These are phyloP conservation scores for Neofusicoccum parvum DNA, from an alignment of 2,329 filamentous ascomycete species.

Conservation along the genomic window DNA sequence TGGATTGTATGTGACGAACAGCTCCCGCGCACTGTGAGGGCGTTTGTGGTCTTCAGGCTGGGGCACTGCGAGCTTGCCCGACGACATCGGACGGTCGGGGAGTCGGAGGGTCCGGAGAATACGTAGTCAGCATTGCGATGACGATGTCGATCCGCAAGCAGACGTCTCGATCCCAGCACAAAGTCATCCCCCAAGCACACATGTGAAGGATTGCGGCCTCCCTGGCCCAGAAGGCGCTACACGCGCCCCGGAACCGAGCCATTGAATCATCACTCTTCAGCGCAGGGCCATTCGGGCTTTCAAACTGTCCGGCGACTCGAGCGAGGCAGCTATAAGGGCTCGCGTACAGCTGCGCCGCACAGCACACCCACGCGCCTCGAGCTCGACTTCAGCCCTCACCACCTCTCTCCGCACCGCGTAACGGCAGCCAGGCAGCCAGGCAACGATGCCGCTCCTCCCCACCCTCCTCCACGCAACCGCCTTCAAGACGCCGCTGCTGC, in stretches of 20 bases:
- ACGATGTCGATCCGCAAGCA: constrained; percentile 6
- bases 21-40: too few relatives aligned
- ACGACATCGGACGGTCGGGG: background rate
- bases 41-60: background rate
- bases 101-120: background rate
- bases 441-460: constrained; percentile 41
- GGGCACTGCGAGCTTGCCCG: background rate
- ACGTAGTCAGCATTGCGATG: background rate
- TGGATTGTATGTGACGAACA: too few relatives aligned
- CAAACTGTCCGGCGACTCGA: constrained; percentile 1
- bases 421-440: too few relatives aligned
- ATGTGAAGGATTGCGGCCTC: constrained; percentile 1
- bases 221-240: background rate
- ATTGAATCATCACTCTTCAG: constrained; percentile 17
- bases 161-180: constrained; percentile 15
- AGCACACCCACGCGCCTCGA: background rate
- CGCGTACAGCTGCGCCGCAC: background rate
- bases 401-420: too few relatives aligned
- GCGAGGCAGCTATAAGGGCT: background rate
- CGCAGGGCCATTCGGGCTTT: background rate
- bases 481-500: constrained; percentile 63
- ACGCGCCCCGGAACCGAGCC: background rate
- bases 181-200: background rate
- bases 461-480: constrained; percentile 62
- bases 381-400: background rate